These are phyloP conservation scores for Geotrichum histeridarum DNA, from an alignment of 1,139 yeast genomes.

Conservation along the genomic window DNA sequence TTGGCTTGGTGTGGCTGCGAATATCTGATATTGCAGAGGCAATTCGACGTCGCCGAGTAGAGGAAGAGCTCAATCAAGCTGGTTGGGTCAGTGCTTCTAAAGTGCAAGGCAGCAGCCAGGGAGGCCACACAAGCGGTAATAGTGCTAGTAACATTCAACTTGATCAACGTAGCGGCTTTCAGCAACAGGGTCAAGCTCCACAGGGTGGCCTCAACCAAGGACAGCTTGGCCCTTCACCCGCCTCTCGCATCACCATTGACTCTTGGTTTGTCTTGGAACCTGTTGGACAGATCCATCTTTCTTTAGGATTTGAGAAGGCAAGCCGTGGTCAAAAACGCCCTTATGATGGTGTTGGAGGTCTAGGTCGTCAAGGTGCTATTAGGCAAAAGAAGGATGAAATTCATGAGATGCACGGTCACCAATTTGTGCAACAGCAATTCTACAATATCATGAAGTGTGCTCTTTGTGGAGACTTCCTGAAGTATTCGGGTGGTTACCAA, in stretches of 20 bases:
- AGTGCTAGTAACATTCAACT: constrained; percentile 9
- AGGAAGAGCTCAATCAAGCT: constrained; percentile 60
- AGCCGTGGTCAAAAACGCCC: constrained; percentile 45
- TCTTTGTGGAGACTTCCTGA: constrained; percentile 87
- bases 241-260: constrained; percentile 40
- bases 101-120: constrained; percentile 36
- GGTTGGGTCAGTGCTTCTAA: constrained; percentile 81
- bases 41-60: constrained; percentile 82
- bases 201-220: constrained; percentile 5
- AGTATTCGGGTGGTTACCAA: constrained; percentile 84
- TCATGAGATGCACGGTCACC: constrained; percentile 94
- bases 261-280: constrained; percentile 94
- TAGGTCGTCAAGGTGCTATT: constrained; percentile 98
- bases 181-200: not conserved
- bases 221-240: not conserved
- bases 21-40: constrained; percentile 91
- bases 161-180: not conserved
- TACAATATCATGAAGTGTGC: constrained; percentile 97
- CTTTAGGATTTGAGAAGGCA: constrained; percentile 72
- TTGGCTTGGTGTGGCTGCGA: constrained; percentile 86
- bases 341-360: constrained; percentile 55
- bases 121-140: constrained; percentile 13
- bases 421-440: constrained; percentile 90
- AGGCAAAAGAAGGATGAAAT: constrained; percentile 93
- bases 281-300: constrained; percentile 77